These are phyloP conservation scores for Chrysophaeum taylorii DNA, from an alignment of 352 stramenopile genomes.

Conservation along the genomic window DNA sequence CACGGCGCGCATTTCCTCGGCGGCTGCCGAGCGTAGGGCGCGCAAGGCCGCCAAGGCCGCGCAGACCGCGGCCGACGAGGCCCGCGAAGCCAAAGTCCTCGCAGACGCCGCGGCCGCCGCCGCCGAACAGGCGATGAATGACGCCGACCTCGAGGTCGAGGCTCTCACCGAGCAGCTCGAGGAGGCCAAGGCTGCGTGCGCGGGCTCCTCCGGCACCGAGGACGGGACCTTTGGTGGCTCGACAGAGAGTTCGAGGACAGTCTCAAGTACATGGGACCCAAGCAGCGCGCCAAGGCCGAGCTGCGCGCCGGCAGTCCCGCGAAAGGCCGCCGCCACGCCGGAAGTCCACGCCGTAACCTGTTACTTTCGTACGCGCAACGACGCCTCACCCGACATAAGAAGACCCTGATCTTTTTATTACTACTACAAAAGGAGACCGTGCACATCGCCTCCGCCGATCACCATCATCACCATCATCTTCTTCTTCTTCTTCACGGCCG, in stretches of 20 bases:
- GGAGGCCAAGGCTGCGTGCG: constrained; percentile 12
- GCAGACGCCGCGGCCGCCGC: constrained; percentile 12
- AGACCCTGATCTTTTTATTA: too few relatives aligned
- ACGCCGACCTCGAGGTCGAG: constrained; percentile 17
- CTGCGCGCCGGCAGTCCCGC: too few relatives aligned
- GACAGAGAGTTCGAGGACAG: constrained; percentile 14
- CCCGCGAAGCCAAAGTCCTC: constrained; percentile 7
- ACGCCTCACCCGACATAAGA: too few relatives aligned
- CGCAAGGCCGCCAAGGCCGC: constrained; percentile 21
- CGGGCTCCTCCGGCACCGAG: not conserved
- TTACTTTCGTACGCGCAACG: too few relatives aligned
- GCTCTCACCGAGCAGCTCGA: constrained; percentile 17
- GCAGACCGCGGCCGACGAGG: constrained; percentile 14
- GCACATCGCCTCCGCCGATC: too few relatives aligned
- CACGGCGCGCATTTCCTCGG: constrained; percentile 37
- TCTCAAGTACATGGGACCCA: constrained; percentile 12
- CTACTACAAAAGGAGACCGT: too few relatives aligned
- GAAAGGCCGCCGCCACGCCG: too few relatives aligned
- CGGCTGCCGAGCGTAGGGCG: constrained; percentile 30
- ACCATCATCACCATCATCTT: too few relatives aligned
- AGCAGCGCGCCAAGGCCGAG: constrained; percentile 1
- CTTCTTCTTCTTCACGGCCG: too few relatives aligned
- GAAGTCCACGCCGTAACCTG: too few relatives aligned
- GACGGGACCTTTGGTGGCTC: constrained; percentile 14
- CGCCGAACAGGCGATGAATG: constrained; percentile 17